phyloP scores from a whole-genome alignment of 768 basidiomycete species.

The Chalciporus chontae region DNA sequence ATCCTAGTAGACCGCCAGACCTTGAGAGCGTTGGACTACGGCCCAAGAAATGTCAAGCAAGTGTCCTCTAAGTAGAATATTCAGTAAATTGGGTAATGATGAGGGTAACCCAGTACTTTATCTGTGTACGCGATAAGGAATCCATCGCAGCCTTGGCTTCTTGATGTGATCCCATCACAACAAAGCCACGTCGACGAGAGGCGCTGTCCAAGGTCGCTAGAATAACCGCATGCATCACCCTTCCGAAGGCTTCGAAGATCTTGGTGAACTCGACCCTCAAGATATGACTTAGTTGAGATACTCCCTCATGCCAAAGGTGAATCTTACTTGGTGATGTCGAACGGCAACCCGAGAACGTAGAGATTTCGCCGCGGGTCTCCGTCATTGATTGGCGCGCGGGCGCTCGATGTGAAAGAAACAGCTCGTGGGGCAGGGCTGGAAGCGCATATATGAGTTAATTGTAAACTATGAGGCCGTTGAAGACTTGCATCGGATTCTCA shows the following conservation, averaged over 20 bases:
- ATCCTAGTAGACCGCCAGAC: constrained; percentile 29
- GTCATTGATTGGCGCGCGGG: constrained; percentile 20
- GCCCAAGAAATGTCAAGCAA: constrained; percentile 83
- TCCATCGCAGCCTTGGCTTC: constrained; percentile 71
- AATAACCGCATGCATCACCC: constrained; percentile 73
- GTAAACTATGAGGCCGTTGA: not conserved
- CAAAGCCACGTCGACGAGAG: constrained; percentile 77
- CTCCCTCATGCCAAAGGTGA: not conserved
- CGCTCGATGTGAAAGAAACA: not conserved
- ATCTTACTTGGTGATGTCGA: constrained; percentile 71
- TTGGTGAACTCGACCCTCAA: constrained; percentile 52
- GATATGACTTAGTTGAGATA: not conserved
- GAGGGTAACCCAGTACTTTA: constrained; percentile 48
- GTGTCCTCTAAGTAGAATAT: constrained; percentile 50
- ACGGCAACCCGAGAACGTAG: constrained; percentile 81
- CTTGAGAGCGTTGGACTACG: constrained; percentile 82
- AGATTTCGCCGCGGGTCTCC: constrained; percentile 65
- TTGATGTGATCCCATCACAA: constrained; percentile 73
- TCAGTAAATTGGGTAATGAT: not conserved
- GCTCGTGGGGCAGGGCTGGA: constrained; percentile 38
- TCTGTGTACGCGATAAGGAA: constrained; percentile 59
- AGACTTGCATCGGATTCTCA: constrained; percentile 53
- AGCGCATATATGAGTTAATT: constrained; percentile 20
- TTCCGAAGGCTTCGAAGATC: constrained; percentile 62
- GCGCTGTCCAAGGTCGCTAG: constrained; percentile 82